These are phyloP conservation scores for Firmiana major DNA, from an alignment of 345 rosid species.

Conservation along the genomic window DNA sequence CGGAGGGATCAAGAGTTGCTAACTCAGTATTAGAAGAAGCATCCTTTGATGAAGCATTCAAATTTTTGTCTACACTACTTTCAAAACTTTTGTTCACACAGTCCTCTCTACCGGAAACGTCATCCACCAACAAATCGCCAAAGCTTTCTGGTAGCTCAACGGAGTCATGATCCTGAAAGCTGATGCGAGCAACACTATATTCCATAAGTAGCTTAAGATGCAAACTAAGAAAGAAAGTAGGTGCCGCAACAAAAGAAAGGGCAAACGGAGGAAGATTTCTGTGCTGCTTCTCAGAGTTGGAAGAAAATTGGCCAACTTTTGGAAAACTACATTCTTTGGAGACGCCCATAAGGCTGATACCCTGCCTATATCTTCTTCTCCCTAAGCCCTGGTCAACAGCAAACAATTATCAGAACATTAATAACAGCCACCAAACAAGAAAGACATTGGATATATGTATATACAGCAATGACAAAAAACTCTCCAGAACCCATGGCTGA, in stretches of 20 bases:
- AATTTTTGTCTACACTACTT: constrained; percentile 16
- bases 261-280: constrained; percentile 39
- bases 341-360: constrained; percentile 24
- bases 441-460: neutral
- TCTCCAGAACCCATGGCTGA: neutral
- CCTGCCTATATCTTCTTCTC: constrained; percentile 40
- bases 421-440: neutral
- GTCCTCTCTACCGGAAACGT: constrained; percentile 26
- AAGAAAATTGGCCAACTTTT: constrained; percentile 23
- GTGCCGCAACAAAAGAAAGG: constrained; percentile 50
- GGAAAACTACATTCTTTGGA: constrained; percentile 26
- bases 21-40: neutral
- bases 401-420: constrained; percentile 17
- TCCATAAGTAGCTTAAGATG: constrained; percentile 66
- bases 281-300: constrained; percentile 31
- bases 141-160: constrained; percentile 29
- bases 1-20: neutral
- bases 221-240: constrained; percentile 49
- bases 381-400: constrained; percentile 39
- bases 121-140: constrained; percentile 28
- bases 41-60: constrained; percentile 14
- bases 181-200: constrained; percentile 26
- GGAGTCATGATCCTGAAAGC: constrained; percentile 35
- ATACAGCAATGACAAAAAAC: neutral
- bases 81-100: constrained; percentile 28